These are phyloP conservation scores for Mortierella sp. DNA, from an alignment of 371 early-diverging fungal genomes.

Conservation along the genomic window DNA sequence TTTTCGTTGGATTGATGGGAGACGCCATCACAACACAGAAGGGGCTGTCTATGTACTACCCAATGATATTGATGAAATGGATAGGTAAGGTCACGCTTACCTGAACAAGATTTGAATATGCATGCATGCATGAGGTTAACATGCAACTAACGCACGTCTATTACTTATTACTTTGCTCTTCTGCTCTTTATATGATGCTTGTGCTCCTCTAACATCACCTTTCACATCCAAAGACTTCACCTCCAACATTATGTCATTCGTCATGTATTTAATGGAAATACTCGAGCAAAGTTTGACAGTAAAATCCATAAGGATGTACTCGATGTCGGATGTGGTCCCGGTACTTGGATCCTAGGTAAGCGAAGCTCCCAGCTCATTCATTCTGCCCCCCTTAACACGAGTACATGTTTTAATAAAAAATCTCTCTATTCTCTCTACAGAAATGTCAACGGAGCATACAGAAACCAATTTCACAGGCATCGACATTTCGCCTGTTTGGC, in stretches of 20 bases:
- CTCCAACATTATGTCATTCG: constrained; percentile 55
- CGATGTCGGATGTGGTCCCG: constrained; percentile 68
- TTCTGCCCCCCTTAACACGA: too few species aligned
- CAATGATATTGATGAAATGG: constrained; percentile 62
- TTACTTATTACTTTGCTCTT: too few species aligned
- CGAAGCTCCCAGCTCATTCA: not conserved
- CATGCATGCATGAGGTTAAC: too few species aligned
- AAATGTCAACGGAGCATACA: constrained; percentile 69
- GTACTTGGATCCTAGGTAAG: constrained; percentile 68
- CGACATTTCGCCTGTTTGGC: constrained; percentile 69
- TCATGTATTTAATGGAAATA: constrained; percentile 51
- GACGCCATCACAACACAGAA: constrained; percentile 62
- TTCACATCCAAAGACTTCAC: constrained; percentile 34
- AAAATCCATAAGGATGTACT: constrained; percentile 57
- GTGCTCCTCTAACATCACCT: not conserved
- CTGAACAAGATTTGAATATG: not conserved
- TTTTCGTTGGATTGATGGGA: constrained; percentile 60
- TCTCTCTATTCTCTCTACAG: constrained; percentile 39
- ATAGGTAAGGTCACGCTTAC: constrained; percentile 28
- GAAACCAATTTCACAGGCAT: constrained; percentile 66
- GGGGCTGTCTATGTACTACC: constrained; percentile 65
- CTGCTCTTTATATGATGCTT: not conserved
- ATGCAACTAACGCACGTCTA: too few species aligned
- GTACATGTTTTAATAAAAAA: too few species aligned
- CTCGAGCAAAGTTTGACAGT: constrained; percentile 54